A percentile compares a stretch with the other conserved stretches of the same genome.
These are phyloP conservation scores for Myxozyma neotropica DNA, from an alignment of 805 yeast species.

Conservation along the genomic window DNA sequence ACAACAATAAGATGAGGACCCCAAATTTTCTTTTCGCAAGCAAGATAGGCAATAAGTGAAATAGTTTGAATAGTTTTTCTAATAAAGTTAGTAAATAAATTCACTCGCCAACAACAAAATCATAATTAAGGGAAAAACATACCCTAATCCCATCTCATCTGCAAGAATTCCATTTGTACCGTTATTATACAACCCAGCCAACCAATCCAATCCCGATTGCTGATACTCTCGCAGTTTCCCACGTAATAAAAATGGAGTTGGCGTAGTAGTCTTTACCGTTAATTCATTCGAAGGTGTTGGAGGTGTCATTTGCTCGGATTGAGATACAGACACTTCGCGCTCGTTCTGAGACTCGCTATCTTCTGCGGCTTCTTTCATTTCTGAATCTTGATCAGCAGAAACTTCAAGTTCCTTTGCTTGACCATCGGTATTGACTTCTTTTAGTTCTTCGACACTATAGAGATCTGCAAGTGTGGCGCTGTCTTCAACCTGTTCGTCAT, in stretches of 20 bases:
- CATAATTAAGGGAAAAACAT: no score
- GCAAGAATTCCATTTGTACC: constrained; percentile 96
- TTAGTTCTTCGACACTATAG: constrained; percentile 3
- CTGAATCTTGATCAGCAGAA: neutral
- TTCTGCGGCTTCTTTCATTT: constrained; percentile 31
- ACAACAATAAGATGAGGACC: constrained; percentile 97
- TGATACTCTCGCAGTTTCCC: constrained; percentile 90
- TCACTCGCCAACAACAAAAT: neutral
- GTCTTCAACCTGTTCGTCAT: constrained; percentile 18
- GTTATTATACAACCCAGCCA: constrained; percentile 88
- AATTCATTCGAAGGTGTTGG: constrained; percentile 22
- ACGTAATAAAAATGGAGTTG: constrained; percentile 68
- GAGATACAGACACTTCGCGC: constrained; percentile 14
- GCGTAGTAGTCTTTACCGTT: constrained; percentile 44
- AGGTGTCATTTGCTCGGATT: constrained; percentile 19
- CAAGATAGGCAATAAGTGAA: constrained; percentile 78
- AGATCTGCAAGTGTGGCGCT: constrained; percentile 11
- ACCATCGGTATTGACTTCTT: neutral
- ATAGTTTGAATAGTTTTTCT: constrained; percentile 92
- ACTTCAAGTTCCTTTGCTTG: neutral
- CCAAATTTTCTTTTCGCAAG: constrained; percentile 93
- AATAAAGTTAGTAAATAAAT: neutral
- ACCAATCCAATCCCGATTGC: constrained; percentile 95
- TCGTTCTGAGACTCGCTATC: constrained; percentile 24
- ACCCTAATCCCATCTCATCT: constrained; percentile 95